Conservation (phyloP, 129 eudicot genomes). For the Erigeron canadensis region DNA sequence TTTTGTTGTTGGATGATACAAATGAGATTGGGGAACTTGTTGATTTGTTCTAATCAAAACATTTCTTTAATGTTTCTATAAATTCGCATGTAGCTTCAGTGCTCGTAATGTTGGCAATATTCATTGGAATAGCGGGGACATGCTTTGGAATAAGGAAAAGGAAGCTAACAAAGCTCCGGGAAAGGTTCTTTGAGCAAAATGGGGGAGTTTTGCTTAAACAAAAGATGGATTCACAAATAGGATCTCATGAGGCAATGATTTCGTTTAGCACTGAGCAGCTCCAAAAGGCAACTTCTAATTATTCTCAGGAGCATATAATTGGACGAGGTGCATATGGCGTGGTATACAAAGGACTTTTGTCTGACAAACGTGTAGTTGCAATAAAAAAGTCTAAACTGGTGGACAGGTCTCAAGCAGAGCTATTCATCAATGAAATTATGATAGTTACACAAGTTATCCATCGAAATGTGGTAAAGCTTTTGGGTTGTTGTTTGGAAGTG, state of each 20-base stretch:
- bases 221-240: not conserved
- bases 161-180: not conserved
- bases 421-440: slow-evolving; percentile 1
- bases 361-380: slow-evolving; percentile 15
- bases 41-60: no score
- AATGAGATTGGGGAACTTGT: no score
- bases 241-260: not conserved
- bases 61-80: no score
- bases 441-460: slow-evolving; percentile 4
- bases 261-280: not conserved
- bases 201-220: slow-evolving; percentile 4
- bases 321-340: not conserved
- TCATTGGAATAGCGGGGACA: not conserved
- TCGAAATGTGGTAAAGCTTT: not conserved
- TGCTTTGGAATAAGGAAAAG: not conserved
- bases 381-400: slow-evolving; percentile 12
- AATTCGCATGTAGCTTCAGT: not conserved
- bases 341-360: not conserved
- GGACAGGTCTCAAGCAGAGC: not conserved
- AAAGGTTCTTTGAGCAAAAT: slow-evolving; percentile 10
- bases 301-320: not conserved
- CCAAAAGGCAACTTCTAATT: not conserved
- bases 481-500: no score
- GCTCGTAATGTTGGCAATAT: not conserved
- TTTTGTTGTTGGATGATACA: no score